Evolutionary conservation across 306 rosid genomes (phyloP), one percentile per base, ranked within the genome.

Genomic region (Pyrus betulifolia): DNA sequence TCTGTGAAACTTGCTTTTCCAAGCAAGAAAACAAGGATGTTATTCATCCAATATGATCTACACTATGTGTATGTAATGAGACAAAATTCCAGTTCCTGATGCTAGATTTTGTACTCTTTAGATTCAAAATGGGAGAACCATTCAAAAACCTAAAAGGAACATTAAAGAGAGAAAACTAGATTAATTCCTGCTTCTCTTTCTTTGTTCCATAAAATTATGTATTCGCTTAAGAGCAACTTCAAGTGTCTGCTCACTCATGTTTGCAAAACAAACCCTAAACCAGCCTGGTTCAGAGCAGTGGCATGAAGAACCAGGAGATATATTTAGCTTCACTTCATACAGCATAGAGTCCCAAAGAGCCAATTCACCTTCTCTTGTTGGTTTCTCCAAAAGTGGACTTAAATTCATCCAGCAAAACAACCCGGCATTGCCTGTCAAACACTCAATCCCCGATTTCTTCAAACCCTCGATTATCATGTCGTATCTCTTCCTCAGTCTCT

Each of bases 241-340:
- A 15, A 92, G 86, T 0, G 97, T 90, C 0, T 76, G 74, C 65
- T 95, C 92, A 42, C 82, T 92, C 97, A 92, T 95, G 38, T 95
- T 95, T 3, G 97, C 97, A 79, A 95, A 95, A 49, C 98, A 95
- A 30, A 95, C 98, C 79, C 98, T 84, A 77, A 95, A 95, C 98
- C 98, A 95, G 23, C 98, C 98, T 0, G 97, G 93, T 81, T 95
- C 96, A 45, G 90, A 86, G 75, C 96, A 92, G 65, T 86, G 97
- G 77, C 97, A 95, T 19, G 98, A 95, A 59, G 93, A 92, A 0
- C 97, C 98, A 2, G 98, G 98, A 19, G 97, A 92, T 38, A 95
- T 95, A 69, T 95, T 92, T 3, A 95, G 81, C 86, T 86, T 95
- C 27, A 86, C 88, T 71, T 90, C 83, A 65, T 82, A 76, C 33